A percentile compares a stretch with the other conserved stretches of the same genome.
These are phyloP conservation scores for Hypoxylon rubiginosum DNA, from an alignment of 2,329 filamentous ascomycete genomes.

Conservation along the genomic window DNA sequence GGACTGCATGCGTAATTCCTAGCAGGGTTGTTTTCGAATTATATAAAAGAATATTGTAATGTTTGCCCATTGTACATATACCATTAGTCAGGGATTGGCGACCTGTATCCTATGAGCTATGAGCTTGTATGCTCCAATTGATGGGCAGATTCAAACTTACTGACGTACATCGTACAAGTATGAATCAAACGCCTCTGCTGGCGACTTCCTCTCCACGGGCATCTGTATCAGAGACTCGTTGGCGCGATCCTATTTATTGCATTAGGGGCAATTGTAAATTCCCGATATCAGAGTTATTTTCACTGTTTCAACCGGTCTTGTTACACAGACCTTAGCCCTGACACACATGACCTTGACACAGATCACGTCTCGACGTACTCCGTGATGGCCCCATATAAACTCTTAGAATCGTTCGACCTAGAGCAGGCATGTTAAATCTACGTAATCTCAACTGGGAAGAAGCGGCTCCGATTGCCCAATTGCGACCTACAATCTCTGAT, in stretches of 20 bases:
- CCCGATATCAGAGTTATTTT: not conserved
- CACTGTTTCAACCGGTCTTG: not conserved
- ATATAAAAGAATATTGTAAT: constrained; percentile 30
- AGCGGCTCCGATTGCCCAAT: not conserved
- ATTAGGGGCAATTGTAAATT: not conserved
- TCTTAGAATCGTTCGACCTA: not conserved
- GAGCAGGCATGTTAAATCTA: not conserved
- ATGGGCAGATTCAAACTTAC: constrained; percentile 23
- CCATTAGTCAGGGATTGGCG: constrained; percentile 30
- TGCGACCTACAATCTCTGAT: not conserved
- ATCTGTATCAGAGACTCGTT: not conserved
- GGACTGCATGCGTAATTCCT: constrained; percentile 8
- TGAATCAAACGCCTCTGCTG: constrained; percentile 13
- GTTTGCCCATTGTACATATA: constrained; percentile 27
- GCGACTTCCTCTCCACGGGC: constrained; percentile 18
- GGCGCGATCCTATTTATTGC: not conserved
- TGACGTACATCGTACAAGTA: constrained; percentile 28
- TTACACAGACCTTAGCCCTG: no score
- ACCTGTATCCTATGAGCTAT: constrained; percentile 23
- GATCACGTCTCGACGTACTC: not conserved
- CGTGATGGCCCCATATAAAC: not conserved
- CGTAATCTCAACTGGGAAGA: not conserved
- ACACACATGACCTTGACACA: not conserved
- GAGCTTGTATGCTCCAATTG: constrained; percentile 31
- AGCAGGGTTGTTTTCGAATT: constrained; percentile 5